These are phyloP conservation scores for Aspergillus versicolor DNA, from an alignment of 2,329 filamentous ascomycete species.

Conservation along the genomic window DNA sequence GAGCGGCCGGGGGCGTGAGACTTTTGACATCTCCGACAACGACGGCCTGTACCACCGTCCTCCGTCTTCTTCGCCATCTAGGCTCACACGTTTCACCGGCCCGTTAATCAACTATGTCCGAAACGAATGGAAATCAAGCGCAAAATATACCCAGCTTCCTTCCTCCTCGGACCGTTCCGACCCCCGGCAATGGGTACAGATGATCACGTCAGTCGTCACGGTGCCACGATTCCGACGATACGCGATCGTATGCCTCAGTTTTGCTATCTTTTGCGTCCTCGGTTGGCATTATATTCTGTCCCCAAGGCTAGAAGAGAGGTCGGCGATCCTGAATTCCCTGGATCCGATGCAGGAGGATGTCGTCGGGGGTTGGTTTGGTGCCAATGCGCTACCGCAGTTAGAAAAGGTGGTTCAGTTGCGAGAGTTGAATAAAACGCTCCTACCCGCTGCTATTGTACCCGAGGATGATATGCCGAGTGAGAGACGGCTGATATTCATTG, in stretches of 20 bases:
- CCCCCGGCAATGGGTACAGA: conserved; percentile 24
- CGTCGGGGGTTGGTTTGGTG: conserved; percentile 44
- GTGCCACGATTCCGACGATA: conserved; percentile 45
- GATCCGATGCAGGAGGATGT: conserved; percentile 28
- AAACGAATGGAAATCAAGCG: conserved; percentile 39
- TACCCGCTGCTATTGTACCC: conserved; percentile 38
- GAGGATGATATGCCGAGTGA: conserved; percentile 23
- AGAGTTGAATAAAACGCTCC: conserved; percentile 47
- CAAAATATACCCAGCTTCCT: conserved; percentile 23
- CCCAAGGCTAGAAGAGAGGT: conserved; percentile 33
- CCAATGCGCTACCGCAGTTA: conserved; percentile 49
- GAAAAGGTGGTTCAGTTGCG: conserved; percentile 52
- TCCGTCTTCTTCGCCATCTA: conserved; percentile 14
- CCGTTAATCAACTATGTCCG: conserved; percentile 39
- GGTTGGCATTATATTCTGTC: conserved; percentile 36
- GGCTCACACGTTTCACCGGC: conserved; percentile 19
- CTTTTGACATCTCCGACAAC: conserved; percentile 26
- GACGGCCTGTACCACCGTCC: conserved; percentile 17
- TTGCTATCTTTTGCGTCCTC: conserved; percentile 31
- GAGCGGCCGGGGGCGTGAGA: conserved; percentile 23
- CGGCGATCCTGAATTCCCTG: conserved; percentile 29
- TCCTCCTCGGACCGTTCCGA: conserved; percentile 19
- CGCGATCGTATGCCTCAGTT: conserved; percentile 33
- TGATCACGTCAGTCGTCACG: conserved; percentile 32
- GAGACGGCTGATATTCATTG: conserved; percentile 73